These are phyloP conservation scores for Rutstroemia sp. DNA, from an alignment of 2,329 filamentous ascomycete species.

Conservation along the genomic window DNA sequence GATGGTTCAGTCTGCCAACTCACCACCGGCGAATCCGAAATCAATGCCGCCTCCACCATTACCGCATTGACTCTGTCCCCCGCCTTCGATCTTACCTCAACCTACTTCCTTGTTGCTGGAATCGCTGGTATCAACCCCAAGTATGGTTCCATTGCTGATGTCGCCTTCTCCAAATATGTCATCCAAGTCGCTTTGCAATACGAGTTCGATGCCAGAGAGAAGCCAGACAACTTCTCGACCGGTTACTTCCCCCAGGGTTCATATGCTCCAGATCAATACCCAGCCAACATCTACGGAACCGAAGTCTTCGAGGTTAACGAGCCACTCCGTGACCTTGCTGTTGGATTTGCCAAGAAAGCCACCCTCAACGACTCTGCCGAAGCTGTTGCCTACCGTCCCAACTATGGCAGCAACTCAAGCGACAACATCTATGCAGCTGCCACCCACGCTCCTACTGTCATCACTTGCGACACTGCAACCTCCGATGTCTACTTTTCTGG, in stretches of 20 bases:
- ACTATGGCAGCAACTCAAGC: slow-evolving; percentile 40
- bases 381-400: slow-evolving; percentile 44
- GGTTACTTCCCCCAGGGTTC: slow-evolving; percentile 63
- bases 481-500: slow-evolving; percentile 68
- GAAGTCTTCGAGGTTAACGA: slow-evolving; percentile 63
- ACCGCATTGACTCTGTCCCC: slow-evolving; percentile 54
- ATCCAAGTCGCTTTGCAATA: slow-evolving; percentile 71
- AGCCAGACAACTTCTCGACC: slow-evolving; percentile 55
- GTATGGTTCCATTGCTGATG: slow-evolving; percentile 55
- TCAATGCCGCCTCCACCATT: slow-evolving; percentile 65
- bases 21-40: slow-evolving; percentile 61
- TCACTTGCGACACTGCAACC: slow-evolving; percentile 61
- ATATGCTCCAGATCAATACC: slow-evolving; percentile 47
- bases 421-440: slow-evolving; percentile 38
- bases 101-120: slow-evolving; percentile 66
- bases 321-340: slow-evolving; percentile 46
- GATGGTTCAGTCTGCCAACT: slow-evolving; percentile 59
- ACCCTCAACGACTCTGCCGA: slow-evolving; percentile 43
- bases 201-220: slow-evolving; percentile 64
- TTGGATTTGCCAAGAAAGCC: slow-evolving; percentile 42
- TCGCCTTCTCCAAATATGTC: slow-evolving; percentile 61
- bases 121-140: slow-evolving; percentile 71
- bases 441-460: slow-evolving; percentile 43
- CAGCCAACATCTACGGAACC: slow-evolving; percentile 54
- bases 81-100: slow-evolving; percentile 54